These are phyloP conservation scores for Cutaneotrichosporon daszewskae DNA, from an alignment of 1,284 basidiomycete species.

Conservation along the genomic window DNA sequence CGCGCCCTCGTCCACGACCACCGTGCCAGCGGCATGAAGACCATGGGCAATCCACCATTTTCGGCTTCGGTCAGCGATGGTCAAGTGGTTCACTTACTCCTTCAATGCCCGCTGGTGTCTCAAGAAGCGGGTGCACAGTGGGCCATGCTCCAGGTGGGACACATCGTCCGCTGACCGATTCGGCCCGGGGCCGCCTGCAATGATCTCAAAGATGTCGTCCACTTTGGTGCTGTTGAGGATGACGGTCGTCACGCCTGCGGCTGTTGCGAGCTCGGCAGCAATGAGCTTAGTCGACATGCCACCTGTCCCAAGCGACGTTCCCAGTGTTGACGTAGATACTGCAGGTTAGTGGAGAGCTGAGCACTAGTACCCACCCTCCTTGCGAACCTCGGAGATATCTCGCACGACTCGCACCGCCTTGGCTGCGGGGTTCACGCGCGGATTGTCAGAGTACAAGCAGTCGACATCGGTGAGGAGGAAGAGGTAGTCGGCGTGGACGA, in stretches of 20 bases:
- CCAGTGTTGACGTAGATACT: constrained; percentile 88
- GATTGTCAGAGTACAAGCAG: constrained; percentile 87
- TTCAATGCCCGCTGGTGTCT: constrained; percentile 69
- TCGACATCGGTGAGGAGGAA: constrained; percentile 97
- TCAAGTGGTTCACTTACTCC: constrained; percentile 50
- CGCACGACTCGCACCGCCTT: constrained; percentile 73
- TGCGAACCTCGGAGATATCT: constrained; percentile 73
- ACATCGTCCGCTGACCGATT: constrained; percentile 25
- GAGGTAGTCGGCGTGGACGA: constrained; percentile 95
- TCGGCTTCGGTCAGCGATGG: constrained; percentile 47
- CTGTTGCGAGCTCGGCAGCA: constrained; percentile 93
- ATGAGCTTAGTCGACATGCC: constrained; percentile 99
- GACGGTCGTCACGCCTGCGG: constrained; percentile 90
- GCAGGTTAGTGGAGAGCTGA: background rate
- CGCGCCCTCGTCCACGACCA: constrained; percentile 78
- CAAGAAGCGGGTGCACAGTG: constrained; percentile 79
- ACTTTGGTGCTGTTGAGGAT: constrained; percentile 80
- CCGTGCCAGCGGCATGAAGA: constrained; percentile 74
- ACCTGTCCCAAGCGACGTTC: constrained; percentile 89
- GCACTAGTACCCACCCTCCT: constrained; percentile 58
- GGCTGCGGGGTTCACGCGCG: constrained; percentile 78
- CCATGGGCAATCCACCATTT: constrained; percentile 96
- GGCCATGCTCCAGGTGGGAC: constrained; percentile 28
- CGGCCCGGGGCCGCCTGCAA: constrained; percentile 52
- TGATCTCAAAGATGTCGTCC: constrained; percentile 70